phyloP scores from a whole-genome alignment of 306 rosid species.

The Adenanthera pavonina region DNA sequence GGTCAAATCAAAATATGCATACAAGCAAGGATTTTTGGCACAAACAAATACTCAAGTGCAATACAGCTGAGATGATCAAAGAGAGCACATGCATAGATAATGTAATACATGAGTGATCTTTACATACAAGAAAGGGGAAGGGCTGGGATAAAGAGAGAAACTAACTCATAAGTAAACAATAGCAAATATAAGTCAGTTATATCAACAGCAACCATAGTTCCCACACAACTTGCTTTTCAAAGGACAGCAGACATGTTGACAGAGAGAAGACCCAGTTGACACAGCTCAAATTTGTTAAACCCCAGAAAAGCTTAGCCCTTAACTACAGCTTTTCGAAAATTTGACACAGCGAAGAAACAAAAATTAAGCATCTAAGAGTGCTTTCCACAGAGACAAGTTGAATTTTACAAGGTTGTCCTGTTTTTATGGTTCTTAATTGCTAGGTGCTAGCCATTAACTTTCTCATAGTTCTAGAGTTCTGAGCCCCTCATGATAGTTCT shows the following conservation, averaged over 20 bases:
- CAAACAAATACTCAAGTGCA: background rate
- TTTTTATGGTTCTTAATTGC: too few species aligned
- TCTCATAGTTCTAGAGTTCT: background rate
- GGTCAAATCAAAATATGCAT: background rate
- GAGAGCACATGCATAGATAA: background rate
- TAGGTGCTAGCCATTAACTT: background rate
- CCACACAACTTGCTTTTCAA: background rate
- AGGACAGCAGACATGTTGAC: background rate
- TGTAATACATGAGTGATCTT: background rate
- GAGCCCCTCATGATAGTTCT: background rate
- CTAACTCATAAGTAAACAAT: background rate
- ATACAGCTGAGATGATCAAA: background rate
- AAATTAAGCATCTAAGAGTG: background rate
- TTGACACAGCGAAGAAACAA: background rate
- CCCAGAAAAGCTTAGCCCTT: background rate
- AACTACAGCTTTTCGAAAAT: background rate
- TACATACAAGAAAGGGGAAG: background rate
- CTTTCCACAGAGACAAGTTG: constrained; percentile 4
- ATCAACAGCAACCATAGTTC: background rate
- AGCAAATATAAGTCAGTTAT: background rate
- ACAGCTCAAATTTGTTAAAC: background rate
- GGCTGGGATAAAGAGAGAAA: background rate
- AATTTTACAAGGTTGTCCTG: background rate
- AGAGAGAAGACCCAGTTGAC: background rate
- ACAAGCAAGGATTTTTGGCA: background rate